Conservation (phyloP, 2,329 filamentous ascomycete species). For the Septoria petroselini region DNA sequence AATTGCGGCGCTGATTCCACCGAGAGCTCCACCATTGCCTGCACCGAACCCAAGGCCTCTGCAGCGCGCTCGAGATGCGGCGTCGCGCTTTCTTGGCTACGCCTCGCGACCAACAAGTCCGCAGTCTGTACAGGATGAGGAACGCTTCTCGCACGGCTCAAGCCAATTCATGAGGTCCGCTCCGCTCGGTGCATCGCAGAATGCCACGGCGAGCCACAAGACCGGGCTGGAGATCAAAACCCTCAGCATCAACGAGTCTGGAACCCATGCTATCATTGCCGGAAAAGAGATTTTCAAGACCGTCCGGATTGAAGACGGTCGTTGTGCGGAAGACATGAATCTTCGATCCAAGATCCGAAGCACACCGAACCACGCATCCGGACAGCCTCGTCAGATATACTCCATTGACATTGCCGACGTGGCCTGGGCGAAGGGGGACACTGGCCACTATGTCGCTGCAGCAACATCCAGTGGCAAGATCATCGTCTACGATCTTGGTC, state of each 20-base stretch:
- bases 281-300: constrained; percentile 66
- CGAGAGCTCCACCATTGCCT: constrained; percentile 24
- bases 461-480: constrained; percentile 64
- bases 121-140: constrained; percentile 20
- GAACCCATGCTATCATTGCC: constrained; percentile 62
- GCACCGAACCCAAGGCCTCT: constrained; percentile 29
- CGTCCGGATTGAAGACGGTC: constrained; percentile 54
- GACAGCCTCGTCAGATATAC: constrained; percentile 44
- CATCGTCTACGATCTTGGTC: constrained; percentile 62
- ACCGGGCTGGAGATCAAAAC: constrained; percentile 64
- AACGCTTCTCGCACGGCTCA: constrained; percentile 25
- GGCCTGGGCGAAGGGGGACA: constrained; percentile 64
- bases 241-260: constrained; percentile 61
- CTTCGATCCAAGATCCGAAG: constrained; percentile 59
- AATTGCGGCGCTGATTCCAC: constrained; percentile 12
- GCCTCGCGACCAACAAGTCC: constrained; percentile 31
- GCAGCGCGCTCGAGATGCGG: constrained; percentile 36
- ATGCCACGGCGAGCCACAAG: constrained; percentile 58
- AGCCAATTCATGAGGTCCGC: constrained; percentile 28
- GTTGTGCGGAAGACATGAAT: constrained; percentile 62
- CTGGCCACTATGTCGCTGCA: constrained; percentile 59
- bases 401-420: constrained; percentile 63
- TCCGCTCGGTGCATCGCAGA: constrained; percentile 37
- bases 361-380: constrained; percentile 52
- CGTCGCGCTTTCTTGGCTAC: constrained; percentile 34